A percentile compares a stretch with the other conserved stretches of the same genome.
These are phyloP conservation scores for Silene coronaria DNA, from an alignment of 179 eudicot species.

Conservation along the genomic window DNA sequence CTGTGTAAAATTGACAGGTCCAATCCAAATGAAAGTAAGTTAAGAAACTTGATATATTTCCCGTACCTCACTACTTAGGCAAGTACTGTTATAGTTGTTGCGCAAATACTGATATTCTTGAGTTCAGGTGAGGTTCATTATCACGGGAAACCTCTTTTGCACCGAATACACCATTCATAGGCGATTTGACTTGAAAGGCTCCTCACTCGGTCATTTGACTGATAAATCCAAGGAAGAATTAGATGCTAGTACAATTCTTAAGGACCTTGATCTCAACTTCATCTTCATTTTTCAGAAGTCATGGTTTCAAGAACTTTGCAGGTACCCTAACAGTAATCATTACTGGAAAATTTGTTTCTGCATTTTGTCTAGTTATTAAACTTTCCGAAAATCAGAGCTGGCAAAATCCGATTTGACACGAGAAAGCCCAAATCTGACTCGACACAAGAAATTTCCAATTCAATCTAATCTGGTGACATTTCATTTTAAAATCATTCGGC, in stretches of 20 bases:
- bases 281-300: slow-evolving; percentile 65
- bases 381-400: too few species aligned
- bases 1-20: slow-evolving; percentile 73
- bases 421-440: too few species aligned
- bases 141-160: slow-evolving; percentile 91
- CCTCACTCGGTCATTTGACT: slow-evolving; percentile 82
- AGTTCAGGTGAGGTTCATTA: slow-evolving; percentile 75
- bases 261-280: slow-evolving; percentile 92
- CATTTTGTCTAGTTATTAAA: too few species aligned
- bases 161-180: slow-evolving; percentile 66
- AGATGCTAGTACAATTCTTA: slow-evolving; percentile 85
- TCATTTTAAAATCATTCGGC: too few species aligned
- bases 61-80: neutral
- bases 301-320: slow-evolving; percentile 88
- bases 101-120: slow-evolving; percentile 11
- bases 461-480: too few species aligned
- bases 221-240: slow-evolving; percentile 76
- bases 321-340: slow-evolving; percentile 36
- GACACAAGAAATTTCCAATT: too few species aligned
- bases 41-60: neutral
- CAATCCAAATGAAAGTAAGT: slow-evolving; percentile 73
- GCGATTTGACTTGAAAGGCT: slow-evolving; percentile 88
- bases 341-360: too few species aligned
- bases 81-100: neutral
- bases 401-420: too few species aligned